Evolutionary conservation across 768 basidiomycete genomes (phyloP), one percentile per base, ranked within the genome.

Genomic region (Rubroboletus pulcherrimus): DNA sequence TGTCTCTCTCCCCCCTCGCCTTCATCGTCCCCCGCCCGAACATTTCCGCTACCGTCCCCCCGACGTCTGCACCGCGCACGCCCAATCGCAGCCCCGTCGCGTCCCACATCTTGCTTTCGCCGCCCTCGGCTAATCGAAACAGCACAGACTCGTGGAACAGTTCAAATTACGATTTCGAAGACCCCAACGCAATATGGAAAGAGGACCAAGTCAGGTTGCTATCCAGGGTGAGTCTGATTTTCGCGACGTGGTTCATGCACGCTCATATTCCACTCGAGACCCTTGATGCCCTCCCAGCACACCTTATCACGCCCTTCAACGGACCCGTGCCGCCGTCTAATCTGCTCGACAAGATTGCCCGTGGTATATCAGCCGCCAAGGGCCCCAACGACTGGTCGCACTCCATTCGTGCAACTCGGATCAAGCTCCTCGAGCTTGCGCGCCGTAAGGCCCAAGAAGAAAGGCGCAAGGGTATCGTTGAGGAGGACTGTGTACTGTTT

Each of bases 71-170:
- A 0, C 84, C 83, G 0, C 83, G 77, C 51, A 88, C 90, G 0
- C 90, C 86, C 0, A 74, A 75, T 42, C 76, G 76, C 59, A 83
- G 84, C 5, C 82, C 85, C 31, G 66, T 67, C 59, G 77, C 78
- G 49, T 77, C 82, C 3, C 76, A 83, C 54, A 71, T 84, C 53
- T 70, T 86, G 56, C 78, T 84, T 54, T 67, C 77, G 4, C 68
- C 71, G 0, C 70, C 71, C 0, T 63, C 78, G 1, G 68, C 76
- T 21, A 54, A 73, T 55, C 56, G 89, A 60, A 86, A 85, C 70
- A 90, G 88, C 70, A 84, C 85, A 1, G 87, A 90, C 70, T 91
- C 89, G 69, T 91, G 89, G 89, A 88, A 86, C 70, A 89, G 87
- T 64, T 91, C 90, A 21, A 90, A 83, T 58, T 76, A 78, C 62